Evolutionary conservation across 1,139 yeast genomes (phyloP), one percentile per base, ranked within the genome.

Genomic region (Suhomyces panamericanus): DNA sequence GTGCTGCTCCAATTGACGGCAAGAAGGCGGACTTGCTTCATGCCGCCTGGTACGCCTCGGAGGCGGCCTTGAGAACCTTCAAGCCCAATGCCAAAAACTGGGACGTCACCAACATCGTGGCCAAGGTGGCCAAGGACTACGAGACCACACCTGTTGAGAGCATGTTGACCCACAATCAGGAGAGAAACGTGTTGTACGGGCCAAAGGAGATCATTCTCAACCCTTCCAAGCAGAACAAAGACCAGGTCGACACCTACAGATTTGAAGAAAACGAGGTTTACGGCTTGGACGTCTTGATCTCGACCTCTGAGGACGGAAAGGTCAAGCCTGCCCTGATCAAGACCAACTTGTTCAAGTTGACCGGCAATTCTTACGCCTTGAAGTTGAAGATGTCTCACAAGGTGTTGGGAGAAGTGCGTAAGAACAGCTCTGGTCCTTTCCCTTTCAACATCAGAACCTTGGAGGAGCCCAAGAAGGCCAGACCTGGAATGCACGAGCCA

Each of bases 181-280:
- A 73, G 58, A 77, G 84, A 61, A 80, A 85, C 61, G 82, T 80
- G 31, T 67, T 85, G 60, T 85, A 85, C 57, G 95, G 93, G 43
- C 80, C 85, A 56, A 85, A 86, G 74, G 88, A 86, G 65, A 76
- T 87, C 60, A 84, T 86, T 59, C 69, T 87, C 54, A 86, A 86
- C 71, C 95, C 95, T 53, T 70, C 79, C 50, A 87, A 84, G 59
- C 75, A 74, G 56, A 87, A 85, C 72, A 80, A 77, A 66, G 66
- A 67, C 54, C 85, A 78, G 61, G 78, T 84, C 63, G 86, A 81
- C 51, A 73, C 88, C 41, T 69, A 72, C 62, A 80, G 78, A 59
- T 85, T 86, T 57, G 89, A 80, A 63, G 88, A 82, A 63, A 83
- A 83, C 60, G 91, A 86, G 62, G 93, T 86, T 37, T 86, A 81